Conservation (phyloP, 2,329 filamentous ascomycete genomes). For the Epichloe amarillans region DNA sequence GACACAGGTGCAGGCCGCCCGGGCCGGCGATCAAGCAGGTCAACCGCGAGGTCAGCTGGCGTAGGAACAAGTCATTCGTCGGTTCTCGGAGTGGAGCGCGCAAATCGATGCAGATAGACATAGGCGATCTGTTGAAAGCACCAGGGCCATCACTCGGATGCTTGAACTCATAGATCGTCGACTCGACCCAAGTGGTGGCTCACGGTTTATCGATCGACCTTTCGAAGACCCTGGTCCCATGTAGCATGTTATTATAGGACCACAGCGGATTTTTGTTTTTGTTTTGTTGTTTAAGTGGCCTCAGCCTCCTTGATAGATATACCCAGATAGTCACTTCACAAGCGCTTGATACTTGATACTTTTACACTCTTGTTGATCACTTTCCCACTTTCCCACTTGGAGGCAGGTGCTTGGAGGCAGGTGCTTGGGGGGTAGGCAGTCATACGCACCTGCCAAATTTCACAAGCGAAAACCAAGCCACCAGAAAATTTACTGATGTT, state of each 20-base stretch:
- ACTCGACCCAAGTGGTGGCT: not conserved
- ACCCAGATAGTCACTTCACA: not conserved
- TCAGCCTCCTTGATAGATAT: not conserved
- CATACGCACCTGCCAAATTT: not conserved
- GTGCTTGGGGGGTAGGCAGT: not conserved
- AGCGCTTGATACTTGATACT: not conserved
- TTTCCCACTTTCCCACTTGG: not conserved
- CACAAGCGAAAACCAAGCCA: not conserved
- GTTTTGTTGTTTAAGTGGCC: not conserved
- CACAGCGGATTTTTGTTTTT: not conserved
- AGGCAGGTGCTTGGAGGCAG: not conserved
- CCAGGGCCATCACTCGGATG: not conserved
- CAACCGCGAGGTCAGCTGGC: not conserved
- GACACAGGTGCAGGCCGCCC: not conserved
- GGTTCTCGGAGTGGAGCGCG: not conserved
- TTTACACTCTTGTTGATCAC: not conserved
- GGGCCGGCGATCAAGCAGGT: not conserved
- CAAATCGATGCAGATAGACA: not conserved
- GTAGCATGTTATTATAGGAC: too few relatives aligned
- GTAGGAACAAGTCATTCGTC: not conserved
- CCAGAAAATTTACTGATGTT: too few relatives aligned
- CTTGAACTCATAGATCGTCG: not conserved
- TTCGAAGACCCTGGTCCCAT: too few relatives aligned
- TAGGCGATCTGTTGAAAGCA: not conserved
- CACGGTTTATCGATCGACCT: not conserved